These are phyloP conservation scores for Talaromyces sp. DNA, from an alignment of 2,329 filamentous ascomycete species.

Conservation along the genomic window DNA sequence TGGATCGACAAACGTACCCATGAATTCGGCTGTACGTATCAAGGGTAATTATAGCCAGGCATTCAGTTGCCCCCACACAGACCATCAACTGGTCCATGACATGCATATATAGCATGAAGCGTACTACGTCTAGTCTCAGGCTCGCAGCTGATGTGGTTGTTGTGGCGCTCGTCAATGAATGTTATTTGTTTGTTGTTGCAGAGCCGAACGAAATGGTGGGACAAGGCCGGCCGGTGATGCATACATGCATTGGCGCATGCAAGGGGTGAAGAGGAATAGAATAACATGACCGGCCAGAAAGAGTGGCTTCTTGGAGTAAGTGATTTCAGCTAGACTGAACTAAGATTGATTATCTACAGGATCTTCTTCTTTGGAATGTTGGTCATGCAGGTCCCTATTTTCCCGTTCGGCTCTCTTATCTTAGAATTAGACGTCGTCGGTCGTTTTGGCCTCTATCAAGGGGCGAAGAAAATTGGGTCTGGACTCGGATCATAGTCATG, in stretches of 20 bases:
- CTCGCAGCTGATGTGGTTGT: not conserved
- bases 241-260: slow-evolving; percentile 1
- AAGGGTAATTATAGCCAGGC: slow-evolving; percentile 4
- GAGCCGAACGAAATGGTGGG: slow-evolving; percentile 4
- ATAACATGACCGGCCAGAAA: slow-evolving; percentile 4
- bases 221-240: slow-evolving; percentile 3
- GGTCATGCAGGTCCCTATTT: not conserved
- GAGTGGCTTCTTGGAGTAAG: not conserved
- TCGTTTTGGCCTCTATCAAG: slow-evolving; percentile 4
- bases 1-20: slow-evolving; percentile 3
- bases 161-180: not conserved
- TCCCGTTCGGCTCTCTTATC: not conserved
- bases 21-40: not conserved
- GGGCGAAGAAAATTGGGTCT: not conserved
- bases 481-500: not conserved
- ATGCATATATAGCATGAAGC: slow-evolving; percentile 4
- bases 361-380: slow-evolving; percentile 5
- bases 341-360: not conserved
- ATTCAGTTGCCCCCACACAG: not conserved
- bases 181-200: not conserved
- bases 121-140: not conserved
- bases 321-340: not conserved
- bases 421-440: not conserved
- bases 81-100: not conserved
- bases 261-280: slow-evolving; percentile 9